Conservation (phyloP, 768 basidiomycete species). For the Boletales sp. region DNA sequence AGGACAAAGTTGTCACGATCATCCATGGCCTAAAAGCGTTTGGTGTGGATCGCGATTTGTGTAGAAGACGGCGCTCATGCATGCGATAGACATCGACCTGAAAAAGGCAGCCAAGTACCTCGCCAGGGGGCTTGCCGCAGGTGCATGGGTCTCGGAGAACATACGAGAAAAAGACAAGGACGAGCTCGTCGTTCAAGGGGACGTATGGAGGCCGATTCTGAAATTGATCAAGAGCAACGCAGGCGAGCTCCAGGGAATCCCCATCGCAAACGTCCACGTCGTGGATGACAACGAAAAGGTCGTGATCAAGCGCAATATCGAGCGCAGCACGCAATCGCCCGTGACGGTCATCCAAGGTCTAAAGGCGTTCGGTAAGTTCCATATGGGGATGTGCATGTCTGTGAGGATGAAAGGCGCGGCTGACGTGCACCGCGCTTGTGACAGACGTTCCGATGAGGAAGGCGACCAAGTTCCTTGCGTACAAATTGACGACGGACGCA, state of each 20-base stretch:
- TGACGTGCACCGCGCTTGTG: not conserved
- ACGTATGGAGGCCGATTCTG: slow-evolving; percentile 84
- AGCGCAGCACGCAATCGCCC: no score
- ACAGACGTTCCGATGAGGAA: slow-evolving; percentile 88
- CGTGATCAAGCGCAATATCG: slow-evolving; percentile 1
- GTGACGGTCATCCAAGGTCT: no score
- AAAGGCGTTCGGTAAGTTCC: no score
- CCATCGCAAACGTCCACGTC: slow-evolving; percentile 64
- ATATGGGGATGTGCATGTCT: no score
- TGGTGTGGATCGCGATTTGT: slow-evolving; percentile 33
- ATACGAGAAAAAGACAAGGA: slow-evolving; percentile 85
- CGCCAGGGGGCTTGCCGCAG: slow-evolving; percentile 91
- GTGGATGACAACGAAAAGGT: slow-evolving; percentile 85
- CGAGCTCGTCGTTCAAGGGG: slow-evolving; percentile 84
- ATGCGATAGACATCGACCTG: slow-evolving; percentile 63
- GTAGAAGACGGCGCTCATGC: no score
- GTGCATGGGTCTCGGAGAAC: slow-evolving; percentile 91
- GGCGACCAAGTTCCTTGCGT: slow-evolving; percentile 89
- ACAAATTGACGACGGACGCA: slow-evolving; percentile 91
- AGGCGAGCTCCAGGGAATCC: slow-evolving; percentile 65
- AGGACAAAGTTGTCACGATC: slow-evolving; percentile 89
- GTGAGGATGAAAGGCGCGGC: not conserved
- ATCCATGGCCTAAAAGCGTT: slow-evolving; percentile 91
- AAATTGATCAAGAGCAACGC: slow-evolving; percentile 65
- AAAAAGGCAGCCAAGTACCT: slow-evolving; percentile 97